Conservation (phyloP, 768 basidiomycete genomes). For the Tricholoma bakamatsutake region DNA sequence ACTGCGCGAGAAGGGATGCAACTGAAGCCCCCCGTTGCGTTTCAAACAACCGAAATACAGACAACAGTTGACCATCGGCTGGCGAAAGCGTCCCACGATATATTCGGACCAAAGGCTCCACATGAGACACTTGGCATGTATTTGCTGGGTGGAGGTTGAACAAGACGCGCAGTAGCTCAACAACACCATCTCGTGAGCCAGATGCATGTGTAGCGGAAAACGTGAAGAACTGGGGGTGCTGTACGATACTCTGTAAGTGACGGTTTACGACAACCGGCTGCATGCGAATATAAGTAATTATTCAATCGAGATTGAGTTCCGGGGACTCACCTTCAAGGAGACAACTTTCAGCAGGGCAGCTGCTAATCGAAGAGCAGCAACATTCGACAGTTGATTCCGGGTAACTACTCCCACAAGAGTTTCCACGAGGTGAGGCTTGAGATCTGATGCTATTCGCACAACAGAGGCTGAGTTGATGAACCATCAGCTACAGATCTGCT, state of each 20-base stretch:
- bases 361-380: slow-evolving; percentile 37
- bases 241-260: slow-evolving; percentile 68
- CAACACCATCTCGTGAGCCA: slow-evolving; percentile 38
- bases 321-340: slow-evolving; percentile 54
- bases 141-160: slow-evolving; percentile 76
- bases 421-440: slow-evolving; percentile 62
- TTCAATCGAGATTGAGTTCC: background rate
- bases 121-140: slow-evolving; percentile 79
- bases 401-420: slow-evolving; percentile 60
- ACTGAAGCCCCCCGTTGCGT: slow-evolving; percentile 59
- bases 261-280: slow-evolving; percentile 72
- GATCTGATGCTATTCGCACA: slow-evolving; percentile 20
- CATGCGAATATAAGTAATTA: slow-evolving; percentile 9
- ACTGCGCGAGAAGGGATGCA: slow-evolving; percentile 54
- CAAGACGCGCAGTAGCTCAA: slow-evolving; percentile 54
- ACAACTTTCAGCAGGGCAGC: slow-evolving; percentile 32
- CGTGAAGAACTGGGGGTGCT: slow-evolving; percentile 58
- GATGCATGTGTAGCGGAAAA: slow-evolving; percentile 20
- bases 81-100: slow-evolving; percentile 70
- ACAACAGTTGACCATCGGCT: slow-evolving; percentile 62
- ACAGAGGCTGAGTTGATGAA: slow-evolving; percentile 23
- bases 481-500: slow-evolving; percentile 1
- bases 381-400: slow-evolving; percentile 49
- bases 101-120: slow-evolving; percentile 68
- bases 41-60: slow-evolving; percentile 79